Conservation (phyloP, 108 stramenopile genomes). For the Aurantiochytrium sp. region DNA sequence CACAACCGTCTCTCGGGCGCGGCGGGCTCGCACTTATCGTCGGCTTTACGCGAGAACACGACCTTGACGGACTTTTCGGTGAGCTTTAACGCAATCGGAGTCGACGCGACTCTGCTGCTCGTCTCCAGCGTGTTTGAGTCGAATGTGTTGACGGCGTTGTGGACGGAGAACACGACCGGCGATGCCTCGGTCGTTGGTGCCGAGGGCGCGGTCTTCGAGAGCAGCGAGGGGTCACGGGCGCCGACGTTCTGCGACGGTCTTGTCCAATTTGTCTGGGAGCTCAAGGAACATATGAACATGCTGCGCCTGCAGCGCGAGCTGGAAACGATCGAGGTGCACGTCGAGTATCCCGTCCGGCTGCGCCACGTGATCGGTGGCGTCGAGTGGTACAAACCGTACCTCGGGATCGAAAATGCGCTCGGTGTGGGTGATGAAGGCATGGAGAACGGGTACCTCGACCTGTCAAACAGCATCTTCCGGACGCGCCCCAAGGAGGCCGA, state of each 20-base stretch:
- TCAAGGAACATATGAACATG: slow-evolving; percentile 20
- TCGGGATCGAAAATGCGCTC: background rate
- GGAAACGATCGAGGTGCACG: background rate
- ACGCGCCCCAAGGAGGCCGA: background rate
- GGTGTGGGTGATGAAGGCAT: background rate
- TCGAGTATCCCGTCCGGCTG: background rate
- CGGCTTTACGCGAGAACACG: background rate
- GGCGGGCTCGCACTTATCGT: background rate
- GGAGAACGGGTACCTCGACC: background rate
- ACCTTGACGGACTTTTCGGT: background rate
- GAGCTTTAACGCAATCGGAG: background rate
- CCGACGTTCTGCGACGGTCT: background rate
- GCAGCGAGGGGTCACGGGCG: background rate
- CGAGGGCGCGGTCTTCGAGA: background rate
- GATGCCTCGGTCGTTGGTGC: background rate
- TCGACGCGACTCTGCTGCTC: background rate
- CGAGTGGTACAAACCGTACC: background rate
- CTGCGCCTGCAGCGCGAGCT: background rate
- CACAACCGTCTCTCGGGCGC: background rate
- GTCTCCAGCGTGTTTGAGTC: background rate
- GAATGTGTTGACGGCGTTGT: background rate
- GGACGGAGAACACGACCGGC: background rate
- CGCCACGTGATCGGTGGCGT: background rate
- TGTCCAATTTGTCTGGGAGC: background rate
- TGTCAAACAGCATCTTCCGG: background rate